A percentile compares a stretch with the other conserved stretches of the same genome.
These are phyloP conservation scores for Quercus lobata DNA, from an alignment of 331 rosid genomes.

Conservation along the genomic window DNA sequence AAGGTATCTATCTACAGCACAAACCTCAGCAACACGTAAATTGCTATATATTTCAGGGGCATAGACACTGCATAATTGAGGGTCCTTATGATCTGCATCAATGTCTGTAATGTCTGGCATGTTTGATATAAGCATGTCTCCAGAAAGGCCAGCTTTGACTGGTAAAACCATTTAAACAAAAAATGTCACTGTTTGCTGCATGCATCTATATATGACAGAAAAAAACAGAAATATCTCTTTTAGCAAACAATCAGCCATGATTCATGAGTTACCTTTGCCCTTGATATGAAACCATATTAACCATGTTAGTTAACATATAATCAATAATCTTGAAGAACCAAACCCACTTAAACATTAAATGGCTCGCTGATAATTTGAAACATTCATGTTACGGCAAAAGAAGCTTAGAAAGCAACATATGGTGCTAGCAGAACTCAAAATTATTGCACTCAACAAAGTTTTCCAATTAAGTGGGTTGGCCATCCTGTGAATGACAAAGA, in stretches of 20 bases:
- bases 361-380: neutral
- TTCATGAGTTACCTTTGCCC: neutral
- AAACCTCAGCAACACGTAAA: slow-evolving; percentile 77
- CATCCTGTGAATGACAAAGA: neutral
- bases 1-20: slow-evolving; percentile 12
- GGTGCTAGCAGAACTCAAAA: neutral
- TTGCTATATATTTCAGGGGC: slow-evolving; percentile 69
- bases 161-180: slow-evolving; percentile 21
- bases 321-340: neutral
- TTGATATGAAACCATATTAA: neutral
- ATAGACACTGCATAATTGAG: slow-evolving; percentile 65
- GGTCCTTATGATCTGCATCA: slow-evolving; percentile 65
- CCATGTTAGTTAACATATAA: neutral
- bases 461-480: neutral
- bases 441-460: neutral
- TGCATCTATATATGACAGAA: neutral
- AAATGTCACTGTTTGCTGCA: neutral
- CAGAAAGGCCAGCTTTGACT: slow-evolving; percentile 32
- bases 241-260: neutral
- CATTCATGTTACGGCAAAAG: neutral
- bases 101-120: slow-evolving; percentile 44
- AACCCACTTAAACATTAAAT: neutral
- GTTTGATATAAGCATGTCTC: slow-evolving; percentile 18
- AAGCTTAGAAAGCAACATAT: slow-evolving; percentile 4
- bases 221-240: neutral